Evolutionary conservation across 163 green algal genomes (phyloP).

Genomic region (Coccomyxa subellipsoidea): DNA sequence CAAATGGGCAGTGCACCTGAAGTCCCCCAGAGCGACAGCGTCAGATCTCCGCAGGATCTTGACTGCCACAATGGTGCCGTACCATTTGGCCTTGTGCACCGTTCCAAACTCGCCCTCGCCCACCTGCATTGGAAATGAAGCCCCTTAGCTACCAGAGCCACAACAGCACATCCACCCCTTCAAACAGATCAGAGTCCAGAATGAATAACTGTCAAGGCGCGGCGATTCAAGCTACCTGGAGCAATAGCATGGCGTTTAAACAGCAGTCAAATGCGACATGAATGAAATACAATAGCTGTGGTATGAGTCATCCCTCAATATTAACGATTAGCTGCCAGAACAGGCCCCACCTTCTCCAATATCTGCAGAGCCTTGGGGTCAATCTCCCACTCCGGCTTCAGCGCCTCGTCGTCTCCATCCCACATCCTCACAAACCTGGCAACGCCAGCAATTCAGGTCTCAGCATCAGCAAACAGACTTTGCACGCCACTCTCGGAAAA

Average conservation of each 20-base stretch:
- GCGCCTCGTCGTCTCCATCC: conserved; percentile 34
- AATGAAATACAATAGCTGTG: too few species aligned
- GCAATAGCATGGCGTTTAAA: too few species aligned
- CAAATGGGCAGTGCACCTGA: conserved; percentile 2
- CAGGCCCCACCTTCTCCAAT: conserved; percentile 36
- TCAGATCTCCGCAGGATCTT: conserved; percentile 31
- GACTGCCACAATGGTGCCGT: conserved; percentile 33
- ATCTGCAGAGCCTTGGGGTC: conserved; percentile 65
- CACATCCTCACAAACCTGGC: conserved; percentile 37
- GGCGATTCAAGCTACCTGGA: background rate
- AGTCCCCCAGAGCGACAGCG: conserved; percentile 34
- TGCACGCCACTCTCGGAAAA: too few species aligned
- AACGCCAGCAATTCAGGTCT: background rate
- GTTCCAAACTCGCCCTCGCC: conserved; percentile 38
- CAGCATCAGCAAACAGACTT: too few species aligned
- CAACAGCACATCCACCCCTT: too few species aligned
- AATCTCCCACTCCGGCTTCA: conserved; percentile 74
- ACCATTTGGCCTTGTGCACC: conserved; percentile 24
- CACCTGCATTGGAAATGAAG: conserved; percentile 32
- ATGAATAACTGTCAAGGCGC: background rate
- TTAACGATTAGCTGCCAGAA: too few species aligned
- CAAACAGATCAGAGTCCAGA: too few species aligned
- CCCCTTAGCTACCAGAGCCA: too few species aligned
- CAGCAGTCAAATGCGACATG: too few species aligned
- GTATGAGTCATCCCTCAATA: too few species aligned